These are phyloP conservation scores for Trametes polyzona DNA, from an alignment of 1,284 basidiomycete genomes.

Conservation along the genomic window DNA sequence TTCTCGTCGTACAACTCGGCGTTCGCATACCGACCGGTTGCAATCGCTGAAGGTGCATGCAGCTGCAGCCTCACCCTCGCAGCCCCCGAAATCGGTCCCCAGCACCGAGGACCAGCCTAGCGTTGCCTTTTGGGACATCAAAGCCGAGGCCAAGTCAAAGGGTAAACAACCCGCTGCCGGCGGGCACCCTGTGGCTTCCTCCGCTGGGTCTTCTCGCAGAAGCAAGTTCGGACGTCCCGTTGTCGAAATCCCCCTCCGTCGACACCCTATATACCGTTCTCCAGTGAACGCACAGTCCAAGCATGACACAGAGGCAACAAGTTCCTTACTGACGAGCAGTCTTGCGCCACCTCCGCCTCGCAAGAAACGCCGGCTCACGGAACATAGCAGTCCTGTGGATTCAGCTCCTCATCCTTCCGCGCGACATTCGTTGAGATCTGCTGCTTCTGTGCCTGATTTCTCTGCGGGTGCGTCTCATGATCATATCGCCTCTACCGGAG, in stretches of 20 bases:
- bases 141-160: conserved; percentile 31
- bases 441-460: conserved; percentile 7
- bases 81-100: conserved; percentile 11
- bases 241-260: background rate
- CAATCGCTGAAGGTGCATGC: conserved; percentile 27
- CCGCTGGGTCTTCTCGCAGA: background rate
- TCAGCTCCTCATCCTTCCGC: background rate
- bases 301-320: background rate
- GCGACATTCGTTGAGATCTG: conserved; percentile 5
- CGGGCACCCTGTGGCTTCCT: background rate
- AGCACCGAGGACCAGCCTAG: conserved; percentile 15
- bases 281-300: background rate
- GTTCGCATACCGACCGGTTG: conserved; percentile 54
- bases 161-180: conserved; percentile 26
- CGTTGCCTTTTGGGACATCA: conserved; percentile 32
- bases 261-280: background rate
- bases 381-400: background rate
- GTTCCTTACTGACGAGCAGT: background rate
- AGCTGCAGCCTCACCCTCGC: conserved; percentile 10
- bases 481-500: background rate
- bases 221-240: conserved; percentile 9
- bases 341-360: conserved; percentile 20
- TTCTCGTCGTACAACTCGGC: conserved; percentile 62
- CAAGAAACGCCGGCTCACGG: conserved; percentile 31
- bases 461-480: no score